These are phyloP conservation scores for Ophiostoma populinum DNA, from an alignment of 2,329 filamentous ascomycete genomes.

Conservation along the genomic window DNA sequence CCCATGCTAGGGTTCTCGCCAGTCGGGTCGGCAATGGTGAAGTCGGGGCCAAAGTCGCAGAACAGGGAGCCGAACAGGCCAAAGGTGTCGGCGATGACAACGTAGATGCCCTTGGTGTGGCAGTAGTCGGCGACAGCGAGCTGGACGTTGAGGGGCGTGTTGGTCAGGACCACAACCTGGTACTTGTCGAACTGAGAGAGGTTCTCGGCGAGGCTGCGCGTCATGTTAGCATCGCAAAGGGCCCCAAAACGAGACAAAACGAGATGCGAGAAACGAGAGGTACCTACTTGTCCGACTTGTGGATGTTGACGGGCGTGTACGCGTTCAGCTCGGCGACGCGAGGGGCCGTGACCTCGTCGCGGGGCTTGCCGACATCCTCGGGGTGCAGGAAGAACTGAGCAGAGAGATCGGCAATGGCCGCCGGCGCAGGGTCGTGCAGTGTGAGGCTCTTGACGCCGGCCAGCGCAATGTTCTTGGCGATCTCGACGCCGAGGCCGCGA, in stretches of 20 bases:
- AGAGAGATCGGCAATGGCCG: conserved; percentile 74
- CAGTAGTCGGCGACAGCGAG: conserved; percentile 79
- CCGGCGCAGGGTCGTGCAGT: conserved; percentile 74
- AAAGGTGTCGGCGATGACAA: conserved; percentile 76
- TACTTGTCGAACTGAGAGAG: conserved; percentile 73
- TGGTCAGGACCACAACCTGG: conserved; percentile 83
- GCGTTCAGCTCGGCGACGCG: conserved; percentile 89
- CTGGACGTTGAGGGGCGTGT: conserved; percentile 65
- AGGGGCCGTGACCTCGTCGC: conserved; percentile 72
- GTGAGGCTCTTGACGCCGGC: conserved; percentile 96
- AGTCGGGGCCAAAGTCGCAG: conserved; percentile 91
- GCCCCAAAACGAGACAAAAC: too few species aligned
- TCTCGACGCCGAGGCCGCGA: conserved; percentile 89
- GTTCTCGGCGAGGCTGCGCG: conserved; percentile 61
- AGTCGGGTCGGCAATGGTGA: conserved; percentile 75
- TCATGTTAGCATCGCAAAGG: too few species aligned
- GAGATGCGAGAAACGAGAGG: conserved; percentile 12
- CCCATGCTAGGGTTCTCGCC: conserved; percentile 77
- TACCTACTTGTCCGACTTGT: conserved; percentile 38
- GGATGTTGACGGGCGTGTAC: conserved; percentile 79
- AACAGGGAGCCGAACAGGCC: conserved; percentile 93
- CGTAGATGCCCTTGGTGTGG: conserved; percentile 80
- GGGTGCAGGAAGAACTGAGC: conserved; percentile 91
- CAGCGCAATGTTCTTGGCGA: conserved; percentile 96
- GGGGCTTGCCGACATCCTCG: conserved; percentile 79